Base-by-base conservation (phyloP, 108 stramenopile species). In the Chaetoceros tenuissimus region DNA sequence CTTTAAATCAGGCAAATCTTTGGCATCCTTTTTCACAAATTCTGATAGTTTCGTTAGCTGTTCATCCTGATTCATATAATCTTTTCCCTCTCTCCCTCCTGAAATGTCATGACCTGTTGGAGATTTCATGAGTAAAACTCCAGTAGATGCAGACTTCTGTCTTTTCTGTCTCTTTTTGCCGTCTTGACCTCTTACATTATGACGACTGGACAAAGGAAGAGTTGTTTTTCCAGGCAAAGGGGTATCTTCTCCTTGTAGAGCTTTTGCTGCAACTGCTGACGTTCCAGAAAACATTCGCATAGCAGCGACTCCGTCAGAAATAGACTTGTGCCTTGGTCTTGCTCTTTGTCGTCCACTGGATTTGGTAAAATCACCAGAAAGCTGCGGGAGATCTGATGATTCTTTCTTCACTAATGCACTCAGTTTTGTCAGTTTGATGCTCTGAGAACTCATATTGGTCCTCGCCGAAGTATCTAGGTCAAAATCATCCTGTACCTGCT, bases 251-350 rank as follows among this genome's bases (percentile, higher is more conserved):
- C 34, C 34, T 10, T 40, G 5, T 13, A 40, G 13, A 5, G 34
- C 34, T 13, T 40, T 13, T 10, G 34, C 13, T 10, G 34, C 34
- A 5, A 40, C 5, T 13, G 13, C 5, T 10, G 34, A 40, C 13
- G 5, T 40, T 40, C 34, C 13, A 13, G 34, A 40, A 40, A 40
- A 40, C 13, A 40, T 10, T 13, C 34, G 22, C 81, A 83, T 83
- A 1, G 44, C 27, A 28, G 71, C 68, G 1, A 83, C 81, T 19
- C 81, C 81, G 56, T 79, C 81, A 20, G 81, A 83, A 25, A 73
- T 55, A 20, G 81, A 40, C 48, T 75, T 78, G 43, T 45, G 40
- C 16, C 73, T 59, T 29, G 47, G 53, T 0, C 16, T 17, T 46
- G 72, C 63, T 18, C 73, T 55, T 28, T 59, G 43, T 24, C 50